Evolutionary conservation across 1,139 yeast genomes (phyloP), one percentile per base, ranked within the genome.

Genomic region (Blastobotrys raffinosifermentans): DNA sequence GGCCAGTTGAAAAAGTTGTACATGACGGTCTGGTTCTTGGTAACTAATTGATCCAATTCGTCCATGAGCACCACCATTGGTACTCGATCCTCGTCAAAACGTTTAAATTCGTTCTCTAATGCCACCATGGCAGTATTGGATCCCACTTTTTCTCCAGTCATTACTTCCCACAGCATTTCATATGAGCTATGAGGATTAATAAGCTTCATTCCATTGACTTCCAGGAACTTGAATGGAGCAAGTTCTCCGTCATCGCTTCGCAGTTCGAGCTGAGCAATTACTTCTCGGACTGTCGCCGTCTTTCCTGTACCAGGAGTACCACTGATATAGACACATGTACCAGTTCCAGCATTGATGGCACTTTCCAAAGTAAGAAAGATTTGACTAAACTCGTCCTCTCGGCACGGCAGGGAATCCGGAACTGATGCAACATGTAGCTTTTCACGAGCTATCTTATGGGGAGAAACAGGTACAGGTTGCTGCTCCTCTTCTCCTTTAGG

Each of bases 221-320:
- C 99, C 4, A 85, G 63, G 56, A 74, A 89, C 35, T 78, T 75
- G 56, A 91, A 89, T 10, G 67, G 67, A 11, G 70, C 66, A 21
- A 81, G 53, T 37, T 72, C 77, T 3, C 71, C 73, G 14, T 66
- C 65, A 15, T 53, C 54, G 22, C 43, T 57, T 37, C 58, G 57
- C 17, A 51, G 55, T 43, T 65, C 69, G 38, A 91, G 63, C 50
- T 82, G 87, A 19, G 73, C 70, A 31, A 93, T 72, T 0, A 84
- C 97, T 51, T 87, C 95, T 41, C 94, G 66, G 2, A 91, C 80
- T 0, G 97, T 91, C 4, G 94, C 94, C 0, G 99, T 91, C 57
- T 91, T 91, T 10, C 99, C 99, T 3, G 94, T 89, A 8, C 99
- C 99, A 0, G 99, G 98, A 0, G 96, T 87, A 2, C 99, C 99